Evolutionary conservation across 768 basidiomycete species (phyloP).

Genomic region (Boletus vermiculosoides): DNA sequence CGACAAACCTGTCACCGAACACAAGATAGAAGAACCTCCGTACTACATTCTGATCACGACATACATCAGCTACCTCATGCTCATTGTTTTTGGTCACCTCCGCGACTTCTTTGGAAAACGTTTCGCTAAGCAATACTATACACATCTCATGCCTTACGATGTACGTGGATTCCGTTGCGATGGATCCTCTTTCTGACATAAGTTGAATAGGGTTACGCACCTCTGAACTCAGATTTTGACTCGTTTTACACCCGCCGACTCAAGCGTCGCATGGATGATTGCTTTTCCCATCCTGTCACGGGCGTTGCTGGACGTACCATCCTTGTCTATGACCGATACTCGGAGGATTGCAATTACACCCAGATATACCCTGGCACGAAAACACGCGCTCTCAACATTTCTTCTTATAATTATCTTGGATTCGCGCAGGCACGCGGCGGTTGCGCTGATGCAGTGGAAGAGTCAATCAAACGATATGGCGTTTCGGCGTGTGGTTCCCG

Average conservation of each 20-base stretch:
- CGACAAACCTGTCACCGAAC: slow-evolving; percentile 44
- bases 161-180: slow-evolving; percentile 48
- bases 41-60: slow-evolving; percentile 91
- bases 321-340: slow-evolving; percentile 77
- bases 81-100: slow-evolving; percentile 89
- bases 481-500: slow-evolving; percentile 73
- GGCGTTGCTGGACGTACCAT: slow-evolving; percentile 96
- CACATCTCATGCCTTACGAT: slow-evolving; percentile 78
- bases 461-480: slow-evolving; percentile 77
- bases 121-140: slow-evolving; percentile 64
- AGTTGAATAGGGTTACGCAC: slow-evolving; percentile 81
- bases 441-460: slow-evolving; percentile 93
- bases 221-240: slow-evolving; percentile 97
- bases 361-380: slow-evolving; percentile 73
- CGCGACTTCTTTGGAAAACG: slow-evolving; percentile 95
- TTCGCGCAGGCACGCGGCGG: slow-evolving; percentile 93
- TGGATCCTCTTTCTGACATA: slow-evolving; percentile 8
- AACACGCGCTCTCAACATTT: slow-evolving; percentile 92
- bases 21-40: slow-evolving; percentile 80
- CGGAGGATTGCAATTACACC: slow-evolving; percentile 77
- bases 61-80: slow-evolving; percentile 89
- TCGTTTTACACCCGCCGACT: slow-evolving; percentile 98
- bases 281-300: slow-evolving; percentile 89
- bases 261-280: slow-evolving; percentile 92
- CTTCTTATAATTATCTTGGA: slow-evolving; percentile 98